Percentiles rank a stretch among this genome's conserved stretches.
These are phyloP conservation scores for Atalantia buxifolia DNA, from an alignment of 345 rosid species.

Conservation along the genomic window DNA sequence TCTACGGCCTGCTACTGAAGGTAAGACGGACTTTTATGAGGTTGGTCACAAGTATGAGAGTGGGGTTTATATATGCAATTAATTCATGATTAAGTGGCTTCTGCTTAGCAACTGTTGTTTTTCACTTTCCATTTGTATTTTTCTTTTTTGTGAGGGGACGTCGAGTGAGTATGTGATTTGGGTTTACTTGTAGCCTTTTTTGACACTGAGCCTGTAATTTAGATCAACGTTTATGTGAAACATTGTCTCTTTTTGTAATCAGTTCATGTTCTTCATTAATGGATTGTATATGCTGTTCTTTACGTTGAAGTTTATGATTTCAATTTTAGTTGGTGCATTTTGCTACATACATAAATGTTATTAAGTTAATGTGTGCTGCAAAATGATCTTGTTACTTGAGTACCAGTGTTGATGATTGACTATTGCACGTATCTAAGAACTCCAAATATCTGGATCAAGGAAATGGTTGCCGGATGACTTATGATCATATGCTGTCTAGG, in stretches of 20 bases:
- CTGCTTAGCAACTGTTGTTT: conserved; percentile 9
- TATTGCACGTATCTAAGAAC: not conserved
- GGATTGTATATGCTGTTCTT: not conserved
- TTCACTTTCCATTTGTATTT: not conserved
- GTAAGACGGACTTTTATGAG: conserved; percentile 77
- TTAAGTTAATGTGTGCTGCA: not conserved
- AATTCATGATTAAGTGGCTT: conserved; percentile 21
- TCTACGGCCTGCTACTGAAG: conserved; percentile 69
- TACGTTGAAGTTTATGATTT: not conserved
- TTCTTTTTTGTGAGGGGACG: not conserved
- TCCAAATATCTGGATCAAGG: not conserved
- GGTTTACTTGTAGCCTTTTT: conserved; percentile 28
- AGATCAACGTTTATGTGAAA: conserved; percentile 16
- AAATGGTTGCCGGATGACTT: not conserved
- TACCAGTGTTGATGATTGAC: not conserved
- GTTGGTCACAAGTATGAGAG: conserved; percentile 75
- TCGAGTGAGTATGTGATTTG: conserved; percentile 11
- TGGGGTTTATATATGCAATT: conserved; percentile 77
- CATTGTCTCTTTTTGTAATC: conserved; percentile 8
- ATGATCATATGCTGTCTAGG: not conserved
- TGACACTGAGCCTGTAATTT: conserved; percentile 23
- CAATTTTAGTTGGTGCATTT: not conserved
- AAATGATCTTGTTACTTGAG: not conserved
- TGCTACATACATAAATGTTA: not conserved
- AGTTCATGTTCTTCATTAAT: conserved; percentile 4